These are phyloP conservation scores for Chalaropsis ovoidea DNA, from an alignment of 2,329 filamentous ascomycete species.

Conservation along the genomic window DNA sequence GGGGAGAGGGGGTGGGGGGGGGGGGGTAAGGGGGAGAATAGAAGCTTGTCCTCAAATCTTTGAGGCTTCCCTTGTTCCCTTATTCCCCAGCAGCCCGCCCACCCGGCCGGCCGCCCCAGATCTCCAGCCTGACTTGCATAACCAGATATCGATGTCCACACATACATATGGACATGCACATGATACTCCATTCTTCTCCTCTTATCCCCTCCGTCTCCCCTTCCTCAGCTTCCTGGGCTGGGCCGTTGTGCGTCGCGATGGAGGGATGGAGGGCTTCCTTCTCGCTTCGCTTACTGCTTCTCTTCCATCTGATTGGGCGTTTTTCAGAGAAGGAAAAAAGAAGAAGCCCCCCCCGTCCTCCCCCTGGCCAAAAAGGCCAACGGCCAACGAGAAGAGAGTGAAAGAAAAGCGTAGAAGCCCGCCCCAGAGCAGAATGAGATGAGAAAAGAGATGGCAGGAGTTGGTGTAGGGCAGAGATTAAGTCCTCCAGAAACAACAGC, in stretches of 20 bases:
- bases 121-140: background rate
- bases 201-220: background rate
- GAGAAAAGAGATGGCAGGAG: slow-evolving; percentile 7
- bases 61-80: background rate
- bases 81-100: too few species aligned
- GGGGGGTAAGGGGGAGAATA: background rate
- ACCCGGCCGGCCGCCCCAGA: too few species aligned
- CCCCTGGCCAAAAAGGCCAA: background rate
- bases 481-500: background rate
- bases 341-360: background rate
- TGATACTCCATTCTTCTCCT: background rate
- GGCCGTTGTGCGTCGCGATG: slow-evolving; percentile 1
- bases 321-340: background rate
- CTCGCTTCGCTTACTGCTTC: background rate
- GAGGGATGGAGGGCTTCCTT: background rate
- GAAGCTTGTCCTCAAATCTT: background rate
- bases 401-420: background rate
- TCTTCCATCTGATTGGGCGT: background rate
- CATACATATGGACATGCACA: background rate
- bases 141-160: background rate
- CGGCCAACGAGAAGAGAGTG: background rate
- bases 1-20: background rate
- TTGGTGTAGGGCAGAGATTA: background rate
- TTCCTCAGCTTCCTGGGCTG: background rate
- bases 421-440: background rate